These are phyloP conservation scores for Xerocomellus intermedius DNA, from an alignment of 768 basidiomycete species.

Conservation along the genomic window DNA sequence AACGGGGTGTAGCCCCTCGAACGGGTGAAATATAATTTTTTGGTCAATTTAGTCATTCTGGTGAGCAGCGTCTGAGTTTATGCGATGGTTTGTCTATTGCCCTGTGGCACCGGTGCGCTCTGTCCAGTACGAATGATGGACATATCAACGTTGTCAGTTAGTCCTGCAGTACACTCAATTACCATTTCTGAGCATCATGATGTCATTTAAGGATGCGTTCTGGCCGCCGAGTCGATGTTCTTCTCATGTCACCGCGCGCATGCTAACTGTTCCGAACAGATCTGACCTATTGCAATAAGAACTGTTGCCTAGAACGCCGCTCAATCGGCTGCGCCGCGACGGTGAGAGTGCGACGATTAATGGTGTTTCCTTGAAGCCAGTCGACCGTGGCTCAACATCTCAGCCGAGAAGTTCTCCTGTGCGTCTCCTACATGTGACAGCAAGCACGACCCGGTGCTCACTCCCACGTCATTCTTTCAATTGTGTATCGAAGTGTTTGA, in stretches of 20 bases:
- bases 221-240: background rate
- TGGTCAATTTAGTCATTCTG: no score
- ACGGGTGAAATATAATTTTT: no score
- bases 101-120: no score
- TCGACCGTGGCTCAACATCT: background rate
- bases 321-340: background rate
- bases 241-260: background rate
- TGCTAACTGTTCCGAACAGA: conserved; percentile 1
- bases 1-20: no score
- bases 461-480: background rate
- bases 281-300: background rate
- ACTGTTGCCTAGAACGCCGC: background rate
- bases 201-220: background rate
- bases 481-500: background rate
- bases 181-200: background rate
- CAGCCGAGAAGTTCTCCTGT: background rate
- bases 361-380: background rate
- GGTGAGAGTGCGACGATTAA: background rate
- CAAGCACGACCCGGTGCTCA: background rate
- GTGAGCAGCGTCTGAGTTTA: no score
- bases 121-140: no score
- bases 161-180: background rate
- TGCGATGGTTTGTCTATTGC: no score
- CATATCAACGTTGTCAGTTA: no score
- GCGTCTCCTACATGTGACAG: background rate